Conservation (phyloP, 805 yeast genomes). For the Cyberlindnera mississippiensis region DNA sequence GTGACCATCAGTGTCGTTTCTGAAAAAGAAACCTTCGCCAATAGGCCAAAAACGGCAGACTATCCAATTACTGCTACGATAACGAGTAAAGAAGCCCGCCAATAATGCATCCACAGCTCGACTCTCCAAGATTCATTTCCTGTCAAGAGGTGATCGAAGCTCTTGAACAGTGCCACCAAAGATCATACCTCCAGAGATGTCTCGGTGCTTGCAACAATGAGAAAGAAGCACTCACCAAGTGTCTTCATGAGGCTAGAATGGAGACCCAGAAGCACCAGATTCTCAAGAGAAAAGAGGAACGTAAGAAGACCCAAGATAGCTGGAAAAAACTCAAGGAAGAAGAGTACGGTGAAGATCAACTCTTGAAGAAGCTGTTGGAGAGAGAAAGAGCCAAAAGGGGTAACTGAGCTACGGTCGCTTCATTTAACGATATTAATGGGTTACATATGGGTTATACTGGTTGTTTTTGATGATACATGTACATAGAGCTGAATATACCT, state of each 20-base stretch:
- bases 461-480: conserved; percentile 2
- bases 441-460: conserved; percentile 1
- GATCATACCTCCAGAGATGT: conserved; percentile 61
- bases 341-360: conserved; percentile 70
- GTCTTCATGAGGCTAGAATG: conserved; percentile 75
- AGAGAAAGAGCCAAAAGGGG: conserved; percentile 41
- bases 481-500: background rate
- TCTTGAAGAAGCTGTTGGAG: conserved; percentile 62
- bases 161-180: conserved; percentile 81
- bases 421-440: background rate
- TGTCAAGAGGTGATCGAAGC: conserved; percentile 84
- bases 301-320: conserved; percentile 48
- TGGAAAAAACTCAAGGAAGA: conserved; percentile 70
- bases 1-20: no score
- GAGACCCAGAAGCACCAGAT: conserved; percentile 54
- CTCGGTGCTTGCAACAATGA: conserved; percentile 83
- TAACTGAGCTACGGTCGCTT: conserved; percentile 5
- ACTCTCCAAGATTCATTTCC: conserved; percentile 45
- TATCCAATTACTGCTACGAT: no score
- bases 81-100: no score
- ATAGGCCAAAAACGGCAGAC: no score
- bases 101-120: conserved; percentile 51
- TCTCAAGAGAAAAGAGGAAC: conserved; percentile 50
- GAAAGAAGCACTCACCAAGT: conserved; percentile 71
- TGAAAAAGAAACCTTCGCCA: no score